Base-by-base conservation (phyloP, 2,329 filamentous ascomycete genomes). In the Trichoderma pleuroti region DNA sequence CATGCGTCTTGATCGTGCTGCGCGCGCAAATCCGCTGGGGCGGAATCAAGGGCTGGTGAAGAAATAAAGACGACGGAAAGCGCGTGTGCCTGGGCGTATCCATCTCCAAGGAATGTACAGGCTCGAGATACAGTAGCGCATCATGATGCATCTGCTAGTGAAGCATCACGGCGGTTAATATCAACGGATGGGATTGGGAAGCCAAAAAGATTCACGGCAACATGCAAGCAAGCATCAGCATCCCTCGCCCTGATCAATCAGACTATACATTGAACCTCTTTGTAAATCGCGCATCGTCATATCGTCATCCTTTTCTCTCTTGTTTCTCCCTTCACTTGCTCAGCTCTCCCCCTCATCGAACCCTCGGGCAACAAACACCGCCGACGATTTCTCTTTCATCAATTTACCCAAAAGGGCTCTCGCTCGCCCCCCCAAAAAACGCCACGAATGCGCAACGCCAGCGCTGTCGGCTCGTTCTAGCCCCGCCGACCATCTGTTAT, bases 141-240 rank as follows among this genome's bases (percentile, higher is more conserved):
- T 16, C n/a, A 39, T 66, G 16, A 21, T 56, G 63, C 63, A 66
- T 65, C 62, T 56, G 21, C 62, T 65, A 65, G 62, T 11, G 46
- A 66, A 39, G 63, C 63, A 56, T 66, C 46, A 56, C 54, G 63
- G 63, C 63, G 46, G 63, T 66, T 66, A 66, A 66, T 54, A n/a
- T 28, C 26, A 28, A 28, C 26, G 26, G 26, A 5, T 52, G 10
- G 21, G 10, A 52, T 24, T 24, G 46, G 21, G 4, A 52, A 39
- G 49, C 46, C 30, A 56, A 66, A 56, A 21, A 54, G 39, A 42
- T 42, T 4, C 39, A 42, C 18, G 39, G 39, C 39, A 42, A n/a
- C 39, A 42, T 42, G 39, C 36, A 34, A 14, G 62, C 62, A 26
- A 26, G 32, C 30, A 54, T 36, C 62, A 65, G 42, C 30, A 7